Evolutionary conservation across 768 basidiomycete genomes (phyloP), one percentile per base, ranked within the genome.

Genomic region (Kwoniella bestiolae): DNA sequence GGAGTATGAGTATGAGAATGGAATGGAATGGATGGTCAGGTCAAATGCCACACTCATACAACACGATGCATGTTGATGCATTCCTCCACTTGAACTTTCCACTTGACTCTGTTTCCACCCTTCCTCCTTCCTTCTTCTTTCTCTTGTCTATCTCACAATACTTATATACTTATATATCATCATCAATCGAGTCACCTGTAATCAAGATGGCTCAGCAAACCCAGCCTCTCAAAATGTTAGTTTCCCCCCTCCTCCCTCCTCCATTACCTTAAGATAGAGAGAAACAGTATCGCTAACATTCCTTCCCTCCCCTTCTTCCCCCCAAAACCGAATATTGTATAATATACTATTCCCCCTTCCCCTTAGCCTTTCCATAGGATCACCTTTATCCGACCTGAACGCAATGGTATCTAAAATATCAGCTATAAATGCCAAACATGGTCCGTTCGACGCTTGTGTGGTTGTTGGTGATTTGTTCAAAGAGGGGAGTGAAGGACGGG

Each of bases 371-470:
- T 88, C 91, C 5, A 88, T 94, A 47, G 94, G 94, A 16, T 87
- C 93, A 56, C 87, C 90, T 5, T 82, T 84, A 34, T 93, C 93
- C 28, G 86, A 87, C 1, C 87, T 96, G 75, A 81, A 84, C 32
- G 85, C 87, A n/a, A 84, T 94, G 29, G 89, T 92, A 74, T 79
- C 86, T 63, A 96, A 93, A 84, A 86, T 97, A 73, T 88, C 86
- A 65, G 82, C 87, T 29, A 91, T 96, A 70, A 88, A 98, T 82
- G 84, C 87, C 59, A 96, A 95, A 82, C 91, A 96, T 81, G 94
- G 94, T 67, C 91, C 91, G 78, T 97, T 98, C 77, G 90, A 92
- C 75, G 85, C 76, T 64, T 56, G 82, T 75, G 56, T 80, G 2
- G 59, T 80, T n/a, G 67, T 77, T 8, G 84, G 85, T 12, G 84